These are phyloP conservation scores for Marasmius sp. DNA, from an alignment of 1,284 basidiomycete genomes.

Conservation along the genomic window DNA sequence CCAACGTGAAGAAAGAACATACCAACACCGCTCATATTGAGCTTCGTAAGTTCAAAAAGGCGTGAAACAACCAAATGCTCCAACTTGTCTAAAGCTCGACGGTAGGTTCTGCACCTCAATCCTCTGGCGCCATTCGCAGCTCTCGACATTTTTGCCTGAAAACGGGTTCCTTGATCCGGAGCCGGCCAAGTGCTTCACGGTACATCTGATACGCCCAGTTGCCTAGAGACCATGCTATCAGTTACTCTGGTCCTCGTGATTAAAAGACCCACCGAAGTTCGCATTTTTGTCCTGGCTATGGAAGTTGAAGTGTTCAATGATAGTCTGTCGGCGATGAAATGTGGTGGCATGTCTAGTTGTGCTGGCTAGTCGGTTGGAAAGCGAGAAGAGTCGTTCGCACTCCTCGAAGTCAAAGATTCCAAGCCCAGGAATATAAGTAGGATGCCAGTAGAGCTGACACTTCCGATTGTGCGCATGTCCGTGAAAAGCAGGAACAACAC, in stretches of 20 bases:
- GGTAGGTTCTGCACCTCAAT: slow-evolving; percentile 15
- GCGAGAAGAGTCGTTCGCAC: slow-evolving; percentile 30
- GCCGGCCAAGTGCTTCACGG: too few relatives aligned
- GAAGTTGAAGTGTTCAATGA: slow-evolving; percentile 17
- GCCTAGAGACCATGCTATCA: too few relatives aligned
- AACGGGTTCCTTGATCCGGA: too few relatives aligned
- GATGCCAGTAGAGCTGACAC: slow-evolving; percentile 32
- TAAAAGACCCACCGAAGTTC: slow-evolving; percentile 8
- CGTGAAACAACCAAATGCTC: slow-evolving; percentile 21
- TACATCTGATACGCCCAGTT: too few relatives aligned
- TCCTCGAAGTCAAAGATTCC: slow-evolving; percentile 36
- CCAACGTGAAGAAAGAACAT: not conserved
- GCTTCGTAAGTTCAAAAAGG: slow-evolving; percentile 21
- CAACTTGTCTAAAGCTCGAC: slow-evolving; percentile 17
- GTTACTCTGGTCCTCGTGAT: too few relatives aligned
- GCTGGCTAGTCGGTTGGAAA: slow-evolving; percentile 27
- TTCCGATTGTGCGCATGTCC: too few relatives aligned
- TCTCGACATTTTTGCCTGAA: too few relatives aligned
- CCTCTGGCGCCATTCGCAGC: too few relatives aligned
- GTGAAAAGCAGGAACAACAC: too few relatives aligned
- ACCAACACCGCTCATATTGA: slow-evolving; percentile 3
- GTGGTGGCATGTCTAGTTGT: slow-evolving; percentile 20
- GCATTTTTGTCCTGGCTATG: slow-evolving; percentile 19
- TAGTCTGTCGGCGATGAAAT: slow-evolving; percentile 27
- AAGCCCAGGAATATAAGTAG: slow-evolving; percentile 24